A percentile compares a stretch with the other conserved stretches of the same genome.
Evolutionary conservation across 352 stramenopile genomes (phyloP).

Genomic region (Globisporangium yorkense): DNA sequence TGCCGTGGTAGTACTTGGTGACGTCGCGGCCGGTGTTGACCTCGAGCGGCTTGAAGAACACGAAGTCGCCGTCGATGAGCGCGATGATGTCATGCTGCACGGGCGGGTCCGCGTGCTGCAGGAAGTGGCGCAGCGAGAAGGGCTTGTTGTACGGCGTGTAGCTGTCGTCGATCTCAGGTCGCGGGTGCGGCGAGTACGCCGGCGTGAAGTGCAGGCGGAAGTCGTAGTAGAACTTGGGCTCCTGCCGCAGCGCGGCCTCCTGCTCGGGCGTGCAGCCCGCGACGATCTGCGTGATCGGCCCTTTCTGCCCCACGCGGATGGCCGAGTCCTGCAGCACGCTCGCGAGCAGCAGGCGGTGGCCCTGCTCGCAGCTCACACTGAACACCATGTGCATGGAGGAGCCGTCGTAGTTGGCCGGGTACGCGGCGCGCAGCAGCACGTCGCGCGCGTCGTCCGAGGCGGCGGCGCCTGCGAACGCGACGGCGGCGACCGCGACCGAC

Average conservation of each 20-base stretch:
- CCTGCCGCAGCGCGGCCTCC: conserved; percentile 2
- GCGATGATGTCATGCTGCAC: conserved; percentile 18
- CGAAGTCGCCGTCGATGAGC: conserved; percentile 17
- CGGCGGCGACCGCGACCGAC: not conserved
- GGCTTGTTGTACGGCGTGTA: conserved; percentile 27
- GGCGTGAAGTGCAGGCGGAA: conserved; percentile 22
- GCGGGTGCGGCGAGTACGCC: conserved; percentile 12
- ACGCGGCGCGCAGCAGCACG: not conserved
- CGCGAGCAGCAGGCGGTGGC: conserved; percentile 13
- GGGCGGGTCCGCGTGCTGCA: conserved; percentile 18
- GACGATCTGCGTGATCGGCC: conserved; percentile 27
- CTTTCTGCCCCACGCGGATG: conserved; percentile 13
- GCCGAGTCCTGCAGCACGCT: conserved; percentile 20
- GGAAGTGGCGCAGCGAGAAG: conserved; percentile 20
- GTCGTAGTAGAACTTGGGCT: conserved; percentile 23
- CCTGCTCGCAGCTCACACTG: conserved; percentile 21
- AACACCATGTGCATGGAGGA: conserved; percentile 21
- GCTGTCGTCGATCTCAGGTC: conserved; percentile 14
- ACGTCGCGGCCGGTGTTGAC: conserved; percentile 36
- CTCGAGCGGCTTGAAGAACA: conserved; percentile 14
- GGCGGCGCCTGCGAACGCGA: not conserved
- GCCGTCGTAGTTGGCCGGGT: conserved; percentile 11
- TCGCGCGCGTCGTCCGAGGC: not conserved
- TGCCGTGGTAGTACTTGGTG: conserved; percentile 31
- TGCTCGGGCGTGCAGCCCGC: conserved; percentile 15